phyloP scores from a whole-genome alignment of 805 yeast species.

The Sugiyamaella lignohabitans region DNA sequence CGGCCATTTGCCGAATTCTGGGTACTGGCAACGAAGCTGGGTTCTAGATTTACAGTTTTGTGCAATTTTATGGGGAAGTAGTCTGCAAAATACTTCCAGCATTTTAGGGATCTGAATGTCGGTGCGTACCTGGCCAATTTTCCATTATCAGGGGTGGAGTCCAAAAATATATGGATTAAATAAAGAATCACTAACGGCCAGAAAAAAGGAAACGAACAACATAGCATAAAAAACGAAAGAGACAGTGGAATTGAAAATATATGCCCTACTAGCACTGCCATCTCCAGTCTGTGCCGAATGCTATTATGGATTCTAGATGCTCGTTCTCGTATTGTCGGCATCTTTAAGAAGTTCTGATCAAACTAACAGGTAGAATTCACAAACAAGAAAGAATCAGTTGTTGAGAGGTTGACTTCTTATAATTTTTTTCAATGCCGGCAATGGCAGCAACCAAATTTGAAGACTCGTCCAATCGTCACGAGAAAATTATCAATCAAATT shows the following conservation, averaged over 20 bases:
- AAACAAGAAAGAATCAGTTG: too few relatives aligned
- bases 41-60: slow-evolving; percentile 62
- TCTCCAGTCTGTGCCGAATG: slow-evolving; percentile 35
- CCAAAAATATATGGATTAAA: slow-evolving; percentile 49
- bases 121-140: slow-evolving; percentile 51
- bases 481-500: too few relatives aligned
- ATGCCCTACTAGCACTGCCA: slow-evolving; percentile 67
- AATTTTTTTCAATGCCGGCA: too few relatives aligned
- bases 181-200: slow-evolving; percentile 71
- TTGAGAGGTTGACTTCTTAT: too few relatives aligned
- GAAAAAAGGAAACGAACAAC: slow-evolving; percentile 50
- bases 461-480: too few relatives aligned
- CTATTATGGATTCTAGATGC: background rate
- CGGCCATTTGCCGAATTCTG: background rate
- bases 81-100: slow-evolving; percentile 67
- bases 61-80: slow-evolving; percentile 77
- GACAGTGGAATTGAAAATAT: slow-evolving; percentile 58
- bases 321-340: background rate
- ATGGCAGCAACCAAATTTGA: too few relatives aligned
- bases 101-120: slow-evolving; percentile 46
- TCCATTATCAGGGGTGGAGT: slow-evolving; percentile 65
- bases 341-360: background rate
- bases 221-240: slow-evolving; percentile 40
- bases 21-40: slow-evolving; percentile 39
- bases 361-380: too few relatives aligned